Evolutionary conservation across 164 flowering plant genomes (phyloP).

Genomic region (Vitis rupestris): DNA sequence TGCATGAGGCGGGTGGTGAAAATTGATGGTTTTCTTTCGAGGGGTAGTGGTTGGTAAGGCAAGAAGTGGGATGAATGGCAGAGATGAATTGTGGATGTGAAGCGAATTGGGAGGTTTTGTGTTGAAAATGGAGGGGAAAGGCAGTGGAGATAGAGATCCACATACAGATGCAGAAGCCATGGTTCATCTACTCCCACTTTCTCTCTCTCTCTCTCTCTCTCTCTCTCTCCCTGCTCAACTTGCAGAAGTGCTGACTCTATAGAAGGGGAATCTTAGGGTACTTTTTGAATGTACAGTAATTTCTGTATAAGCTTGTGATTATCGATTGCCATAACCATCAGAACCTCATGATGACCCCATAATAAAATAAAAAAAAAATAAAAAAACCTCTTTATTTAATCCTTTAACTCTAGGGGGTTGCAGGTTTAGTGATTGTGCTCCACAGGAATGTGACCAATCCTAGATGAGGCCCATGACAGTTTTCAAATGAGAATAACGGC

Average conservation of each 20-base stretch:
- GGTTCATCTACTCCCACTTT: conserved; percentile 21
- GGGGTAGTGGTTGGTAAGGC: conserved; percentile 9
- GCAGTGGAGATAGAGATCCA: conserved; percentile 21
- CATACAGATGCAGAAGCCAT: conserved; percentile 37
- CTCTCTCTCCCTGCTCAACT: neutral
- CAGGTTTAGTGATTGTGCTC: no score
- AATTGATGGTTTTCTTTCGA: conserved; percentile 10
- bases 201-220: conserved; percentile 11
- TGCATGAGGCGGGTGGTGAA: conserved; percentile 7
- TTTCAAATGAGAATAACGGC: no score
- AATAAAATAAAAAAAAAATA: no score
- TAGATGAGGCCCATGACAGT: no score
- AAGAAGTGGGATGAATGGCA: conserved; percentile 8
- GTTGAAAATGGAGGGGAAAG: conserved; percentile 18
- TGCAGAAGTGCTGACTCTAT: neutral
- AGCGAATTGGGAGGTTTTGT: conserved; percentile 9
- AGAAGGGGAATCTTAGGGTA: neutral
- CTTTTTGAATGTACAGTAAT: neutral
- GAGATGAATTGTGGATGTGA: conserved; percentile 9
- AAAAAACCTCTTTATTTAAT: no score
- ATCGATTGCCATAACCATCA: no score
- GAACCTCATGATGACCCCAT: no score
- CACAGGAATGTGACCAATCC: no score
- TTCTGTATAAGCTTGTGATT: neutral
- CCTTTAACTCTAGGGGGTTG: no score